A percentile compares a stretch with the other conserved stretches of the same genome.
These are phyloP conservation scores for Leccinum solheimii DNA, from an alignment of 1,284 basidiomycete species.

Conservation along the genomic window DNA sequence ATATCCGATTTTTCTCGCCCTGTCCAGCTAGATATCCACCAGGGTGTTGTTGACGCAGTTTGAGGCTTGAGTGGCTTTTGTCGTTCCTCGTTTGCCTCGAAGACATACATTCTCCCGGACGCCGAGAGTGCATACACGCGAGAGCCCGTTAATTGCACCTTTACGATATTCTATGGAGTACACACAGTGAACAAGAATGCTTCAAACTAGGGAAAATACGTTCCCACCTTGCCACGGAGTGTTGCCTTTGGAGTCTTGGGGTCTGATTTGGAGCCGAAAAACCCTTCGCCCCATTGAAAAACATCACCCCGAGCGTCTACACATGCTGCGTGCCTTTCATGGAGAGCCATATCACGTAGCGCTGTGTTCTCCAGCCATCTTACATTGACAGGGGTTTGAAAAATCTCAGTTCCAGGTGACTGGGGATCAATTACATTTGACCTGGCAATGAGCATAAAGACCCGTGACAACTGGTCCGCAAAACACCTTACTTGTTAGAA, in stretches of 20 bases:
- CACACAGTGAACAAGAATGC: not conserved
- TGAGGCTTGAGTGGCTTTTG: constrained; percentile 41
- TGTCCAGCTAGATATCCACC: constrained; percentile 58
- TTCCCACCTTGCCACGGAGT: constrained; percentile 70
- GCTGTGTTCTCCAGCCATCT: constrained; percentile 65
- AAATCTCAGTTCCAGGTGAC: constrained; percentile 35
- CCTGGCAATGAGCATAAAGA: constrained; percentile 33
- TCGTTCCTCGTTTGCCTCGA: constrained; percentile 53
- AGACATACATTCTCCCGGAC: constrained; percentile 72
- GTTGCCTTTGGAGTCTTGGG: constrained; percentile 38
- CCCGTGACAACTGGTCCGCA: not conserved
- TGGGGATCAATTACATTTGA: constrained; percentile 46
- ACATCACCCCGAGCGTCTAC: constrained; percentile 88
- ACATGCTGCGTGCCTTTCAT: constrained; percentile 75
- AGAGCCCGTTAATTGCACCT: constrained; percentile 55
- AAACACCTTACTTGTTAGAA: constrained; percentile 51
- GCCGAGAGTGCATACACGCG: constrained; percentile 73
- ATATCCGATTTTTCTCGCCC: constrained; percentile 55
- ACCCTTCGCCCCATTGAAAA: constrained; percentile 84
- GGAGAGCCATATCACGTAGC: constrained; percentile 74
- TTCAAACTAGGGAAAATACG: not conserved
- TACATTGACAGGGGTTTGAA: constrained; percentile 51
- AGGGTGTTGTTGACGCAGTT: constrained; percentile 46
- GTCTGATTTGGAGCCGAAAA: constrained; percentile 41
- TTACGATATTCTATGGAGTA: constrained; percentile 61